phyloP scores from a whole-genome alignment of 192 early-diverging fungal species.

The Umbelopsis sp. region DNA sequence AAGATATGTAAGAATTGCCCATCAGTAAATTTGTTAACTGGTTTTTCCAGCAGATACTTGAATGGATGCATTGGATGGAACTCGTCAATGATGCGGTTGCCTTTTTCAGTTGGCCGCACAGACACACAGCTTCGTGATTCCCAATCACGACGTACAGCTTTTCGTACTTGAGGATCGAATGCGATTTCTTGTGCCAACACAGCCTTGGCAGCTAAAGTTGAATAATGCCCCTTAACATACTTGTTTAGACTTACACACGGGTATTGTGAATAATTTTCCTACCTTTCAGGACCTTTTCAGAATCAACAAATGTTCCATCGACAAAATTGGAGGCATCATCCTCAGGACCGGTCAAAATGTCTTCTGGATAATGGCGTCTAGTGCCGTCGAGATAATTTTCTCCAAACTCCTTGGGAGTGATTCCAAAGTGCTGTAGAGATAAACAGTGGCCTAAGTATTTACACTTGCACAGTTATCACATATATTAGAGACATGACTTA shows the following conservation, averaged over 20 bases:
- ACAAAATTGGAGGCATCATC: constrained; percentile 57
- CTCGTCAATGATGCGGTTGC: constrained; percentile 72
- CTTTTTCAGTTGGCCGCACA: constrained; percentile 82
- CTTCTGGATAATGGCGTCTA: constrained; percentile 64
- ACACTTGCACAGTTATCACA: too few relatives aligned
- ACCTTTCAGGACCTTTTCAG: constrained; percentile 58
- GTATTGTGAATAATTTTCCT: not conserved
- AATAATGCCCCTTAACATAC: not conserved
- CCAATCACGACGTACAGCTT: constrained; percentile 74
- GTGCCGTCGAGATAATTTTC: constrained; percentile 55
- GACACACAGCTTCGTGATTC: constrained; percentile 66
- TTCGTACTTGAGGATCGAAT: constrained; percentile 77
- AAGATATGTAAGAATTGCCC: constrained; percentile 79
- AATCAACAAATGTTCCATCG: constrained; percentile 44
- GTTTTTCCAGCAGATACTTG: constrained; percentile 85
- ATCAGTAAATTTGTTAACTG: constrained; percentile 65
- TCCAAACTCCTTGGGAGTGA: constrained; percentile 64
- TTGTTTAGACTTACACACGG: not conserved
- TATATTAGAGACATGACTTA: not conserved
- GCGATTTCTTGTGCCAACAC: constrained; percentile 79
- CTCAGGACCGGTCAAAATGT: constrained; percentile 51
- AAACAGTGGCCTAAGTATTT: not conserved
- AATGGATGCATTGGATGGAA: constrained; percentile 77
- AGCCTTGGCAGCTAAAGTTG: constrained; percentile 57
- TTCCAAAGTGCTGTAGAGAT: constrained; percentile 38